phyloP scores from a whole-genome alignment of 768 basidiomycete species.

The Amanita jacksonii region DNA sequence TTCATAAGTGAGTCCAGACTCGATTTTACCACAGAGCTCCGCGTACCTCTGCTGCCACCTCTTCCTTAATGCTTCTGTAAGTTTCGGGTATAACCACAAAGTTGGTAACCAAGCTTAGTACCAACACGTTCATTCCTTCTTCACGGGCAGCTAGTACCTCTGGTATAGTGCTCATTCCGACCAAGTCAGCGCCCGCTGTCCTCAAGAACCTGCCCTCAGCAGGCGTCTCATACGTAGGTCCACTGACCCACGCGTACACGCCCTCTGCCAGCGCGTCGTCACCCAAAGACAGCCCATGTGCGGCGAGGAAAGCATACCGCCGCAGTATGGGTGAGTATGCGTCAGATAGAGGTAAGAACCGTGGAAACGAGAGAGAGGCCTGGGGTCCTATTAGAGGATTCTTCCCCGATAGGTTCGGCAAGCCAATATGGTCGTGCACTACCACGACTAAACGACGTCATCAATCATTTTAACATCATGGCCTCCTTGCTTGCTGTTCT shows the following conservation, averaged over 20 bases:
- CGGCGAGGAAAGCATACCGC: conserved; percentile 63
- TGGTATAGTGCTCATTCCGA: conserved; percentile 90
- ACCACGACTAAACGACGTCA: conserved; percentile 57
- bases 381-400: conserved; percentile 76
- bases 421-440: conserved; percentile 75
- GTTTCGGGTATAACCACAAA: conserved; percentile 63
- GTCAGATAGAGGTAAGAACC: conserved; percentile 79
- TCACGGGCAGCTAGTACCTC: conserved; percentile 78
- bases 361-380: conserved; percentile 45
- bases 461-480: too few relatives aligned
- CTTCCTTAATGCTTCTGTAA: conserved; percentile 61
- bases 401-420: conserved; percentile 66
- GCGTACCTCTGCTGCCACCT: conserved; percentile 69
- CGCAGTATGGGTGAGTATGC: conserved; percentile 71
- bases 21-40: neutral
- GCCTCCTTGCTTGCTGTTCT: too few relatives aligned
- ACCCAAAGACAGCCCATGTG: conserved; percentile 47
- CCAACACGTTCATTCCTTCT: conserved; percentile 67
- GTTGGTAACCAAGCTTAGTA: conserved; percentile 81
- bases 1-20: conserved; percentile 3
- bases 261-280: conserved; percentile 64
- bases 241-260: conserved; percentile 83
- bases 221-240: conserved; percentile 85
- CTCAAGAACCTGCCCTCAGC: conserved; percentile 78
- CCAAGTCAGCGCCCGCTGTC: conserved; percentile 74